phyloP scores from a whole-genome alignment of 2,329 filamentous ascomycete species.

The Microthyrium microscopicum region DNA sequence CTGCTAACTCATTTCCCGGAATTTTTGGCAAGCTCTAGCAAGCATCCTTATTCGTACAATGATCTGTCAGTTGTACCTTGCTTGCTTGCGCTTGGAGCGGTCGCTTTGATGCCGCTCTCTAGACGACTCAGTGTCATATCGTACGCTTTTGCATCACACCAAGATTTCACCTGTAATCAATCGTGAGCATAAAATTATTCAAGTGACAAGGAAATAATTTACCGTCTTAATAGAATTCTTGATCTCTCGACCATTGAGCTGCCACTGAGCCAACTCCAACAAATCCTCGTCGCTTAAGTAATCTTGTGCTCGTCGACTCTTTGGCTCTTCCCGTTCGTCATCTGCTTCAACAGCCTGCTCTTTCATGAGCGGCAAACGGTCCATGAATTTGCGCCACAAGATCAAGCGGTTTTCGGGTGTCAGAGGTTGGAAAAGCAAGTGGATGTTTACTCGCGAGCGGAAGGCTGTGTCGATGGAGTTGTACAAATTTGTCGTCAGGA shows the following conservation, averaged over 20 bases:
- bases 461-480: conserved; percentile 19
- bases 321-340: too few species aligned
- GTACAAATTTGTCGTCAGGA: conserved; percentile 28
- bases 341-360: not conserved
- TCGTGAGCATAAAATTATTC: too few species aligned
- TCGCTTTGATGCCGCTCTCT: conserved; percentile 7
- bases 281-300: conserved; percentile 21
- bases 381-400: conserved; percentile 32
- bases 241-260: conserved; percentile 31
- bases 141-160: conserved; percentile 6
- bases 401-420: conserved; percentile 20
- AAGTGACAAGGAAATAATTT: too few species aligned
- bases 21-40: too few species aligned
- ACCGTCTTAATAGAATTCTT: conserved; percentile 33
- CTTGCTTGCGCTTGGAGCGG: conserved; percentile 4
- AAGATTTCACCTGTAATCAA: too few species aligned
- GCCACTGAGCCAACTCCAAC: conserved; percentile 23
- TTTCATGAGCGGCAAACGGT: conserved; percentile 15
- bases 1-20: too few species aligned
- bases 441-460: conserved; percentile 30
- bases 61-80: too few species aligned
- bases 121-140: conserved; percentile 2
- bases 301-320: not conserved
- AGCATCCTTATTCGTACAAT: too few species aligned
- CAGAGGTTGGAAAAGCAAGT: conserved; percentile 29